Conservation (phyloP, 176 grass and related monocot genomes). For the Neostapfia colusana region DNA sequence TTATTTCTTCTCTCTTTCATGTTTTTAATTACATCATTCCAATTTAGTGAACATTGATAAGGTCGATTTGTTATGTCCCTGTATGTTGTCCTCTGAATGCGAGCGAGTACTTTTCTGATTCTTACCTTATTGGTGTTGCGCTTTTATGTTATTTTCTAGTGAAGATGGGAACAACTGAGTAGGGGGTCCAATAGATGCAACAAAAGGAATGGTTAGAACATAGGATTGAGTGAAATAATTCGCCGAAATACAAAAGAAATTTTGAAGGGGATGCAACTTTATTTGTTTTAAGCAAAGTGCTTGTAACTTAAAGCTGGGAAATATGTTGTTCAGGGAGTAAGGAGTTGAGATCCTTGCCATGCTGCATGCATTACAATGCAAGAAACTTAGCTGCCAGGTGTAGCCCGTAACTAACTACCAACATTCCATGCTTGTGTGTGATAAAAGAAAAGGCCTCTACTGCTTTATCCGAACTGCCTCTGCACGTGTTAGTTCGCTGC, state of each 20-base stretch:
- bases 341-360: constrained; percentile 22
- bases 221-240: background rate
- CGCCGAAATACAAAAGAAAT: background rate
- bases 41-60: background rate
- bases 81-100: background rate
- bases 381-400: constrained; percentile 39
- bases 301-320: constrained; percentile 20
- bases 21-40: background rate
- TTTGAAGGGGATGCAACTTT: constrained; percentile 27
- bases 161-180: background rate
- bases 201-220: background rate
- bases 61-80: background rate
- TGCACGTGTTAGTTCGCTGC: constrained; percentile 38
- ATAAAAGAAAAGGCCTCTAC: constrained; percentile 28
- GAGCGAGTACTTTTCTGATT: background rate
- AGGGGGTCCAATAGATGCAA: background rate
- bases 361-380: constrained; percentile 52
- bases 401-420: constrained; percentile 43
- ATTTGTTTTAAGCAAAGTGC: constrained; percentile 39
- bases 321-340: constrained; percentile 26
- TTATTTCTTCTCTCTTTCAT: background rate
- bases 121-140: background rate
- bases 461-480: constrained; percentile 35
- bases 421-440: constrained; percentile 27
- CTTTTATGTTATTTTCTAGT: constrained; percentile 15